Conservation (phyloP, 345 rosid species). For the Fremontodendron californicum region DNA sequence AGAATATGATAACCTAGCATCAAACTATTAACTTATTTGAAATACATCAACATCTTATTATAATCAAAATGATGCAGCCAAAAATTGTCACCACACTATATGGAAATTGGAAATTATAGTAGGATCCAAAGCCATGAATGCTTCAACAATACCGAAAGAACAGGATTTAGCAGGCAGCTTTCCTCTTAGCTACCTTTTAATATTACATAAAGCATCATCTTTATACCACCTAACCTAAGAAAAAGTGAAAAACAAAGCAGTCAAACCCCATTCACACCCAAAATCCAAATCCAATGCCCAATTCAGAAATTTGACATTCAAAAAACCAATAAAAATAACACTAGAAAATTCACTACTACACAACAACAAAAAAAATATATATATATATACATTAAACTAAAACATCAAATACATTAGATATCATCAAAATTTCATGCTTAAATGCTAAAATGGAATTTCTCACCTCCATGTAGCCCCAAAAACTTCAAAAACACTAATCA, state of each 20-base stretch:
- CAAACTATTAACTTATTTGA: background rate
- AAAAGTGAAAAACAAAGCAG: background rate
- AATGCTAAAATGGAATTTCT: background rate
- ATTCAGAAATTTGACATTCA: background rate
- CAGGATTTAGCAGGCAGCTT: background rate
- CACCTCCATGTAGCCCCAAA: background rate
- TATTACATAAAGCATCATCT: background rate
- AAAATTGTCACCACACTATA: background rate
- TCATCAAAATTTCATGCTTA: background rate
- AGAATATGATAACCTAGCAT: background rate
- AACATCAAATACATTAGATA: background rate
- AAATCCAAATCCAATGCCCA: too few relatives aligned
- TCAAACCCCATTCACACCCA: background rate
- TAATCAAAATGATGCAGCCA: background rate
- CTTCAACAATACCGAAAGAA: background rate
- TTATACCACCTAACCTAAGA: background rate
- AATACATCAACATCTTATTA: background rate
- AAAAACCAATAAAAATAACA: background rate
- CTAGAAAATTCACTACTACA: background rate
- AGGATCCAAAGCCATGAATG: background rate
- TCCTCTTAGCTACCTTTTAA: background rate
- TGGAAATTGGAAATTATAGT: background rate
- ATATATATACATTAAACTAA: background rate
- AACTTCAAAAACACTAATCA: slow-evolving; percentile 22
- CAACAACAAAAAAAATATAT: too few relatives aligned